These are phyloP conservation scores for Acidiella bohemica DNA, from an alignment of 495 filamentous ascomycete species.

Conservation along the genomic window DNA sequence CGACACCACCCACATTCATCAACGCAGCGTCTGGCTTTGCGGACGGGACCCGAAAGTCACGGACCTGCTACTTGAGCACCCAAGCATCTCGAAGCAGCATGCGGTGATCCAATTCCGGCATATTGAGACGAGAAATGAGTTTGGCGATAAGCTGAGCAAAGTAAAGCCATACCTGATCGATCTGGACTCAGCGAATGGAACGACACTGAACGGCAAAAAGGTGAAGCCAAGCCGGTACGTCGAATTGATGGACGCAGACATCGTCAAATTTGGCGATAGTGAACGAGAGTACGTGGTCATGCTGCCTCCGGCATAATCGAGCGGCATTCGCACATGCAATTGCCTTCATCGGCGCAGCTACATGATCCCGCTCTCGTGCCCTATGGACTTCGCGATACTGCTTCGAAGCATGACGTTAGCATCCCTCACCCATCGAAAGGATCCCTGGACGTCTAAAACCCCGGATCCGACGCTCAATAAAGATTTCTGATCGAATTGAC, in stretches of 20 bases:
- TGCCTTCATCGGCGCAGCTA: too few species aligned
- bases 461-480: too few species aligned
- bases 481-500: too few species aligned
- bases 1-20: conserved; percentile 61
- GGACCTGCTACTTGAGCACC: conserved; percentile 76
- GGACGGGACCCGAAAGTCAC: conserved; percentile 68
- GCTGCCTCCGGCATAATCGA: conserved; percentile 27
- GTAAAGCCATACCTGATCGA: conserved; percentile 90
- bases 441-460: too few species aligned
- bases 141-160: conserved; percentile 61
- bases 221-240: conserved; percentile 66
- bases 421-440: too few species aligned
- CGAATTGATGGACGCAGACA: conserved; percentile 76
- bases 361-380: too few species aligned
- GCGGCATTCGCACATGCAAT: too few species aligned
- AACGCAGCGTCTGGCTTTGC: conserved; percentile 78
- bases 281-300: conserved; percentile 43
- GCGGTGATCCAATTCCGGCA: conserved; percentile 89
- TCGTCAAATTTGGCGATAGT: conserved; percentile 76
- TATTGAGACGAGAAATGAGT: conserved; percentile 70
- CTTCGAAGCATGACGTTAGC: too few species aligned
- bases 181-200: conserved; percentile 88
- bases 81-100: conserved; percentile 86
- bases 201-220: conserved; percentile 60
- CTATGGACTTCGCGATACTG: too few species aligned